A percentile compares a stretch with the other conserved stretches of the same genome.
Evolutionary conservation across 2,329 filamentous ascomycete genomes (phyloP).

Genomic region (Chalara sp.): DNA sequence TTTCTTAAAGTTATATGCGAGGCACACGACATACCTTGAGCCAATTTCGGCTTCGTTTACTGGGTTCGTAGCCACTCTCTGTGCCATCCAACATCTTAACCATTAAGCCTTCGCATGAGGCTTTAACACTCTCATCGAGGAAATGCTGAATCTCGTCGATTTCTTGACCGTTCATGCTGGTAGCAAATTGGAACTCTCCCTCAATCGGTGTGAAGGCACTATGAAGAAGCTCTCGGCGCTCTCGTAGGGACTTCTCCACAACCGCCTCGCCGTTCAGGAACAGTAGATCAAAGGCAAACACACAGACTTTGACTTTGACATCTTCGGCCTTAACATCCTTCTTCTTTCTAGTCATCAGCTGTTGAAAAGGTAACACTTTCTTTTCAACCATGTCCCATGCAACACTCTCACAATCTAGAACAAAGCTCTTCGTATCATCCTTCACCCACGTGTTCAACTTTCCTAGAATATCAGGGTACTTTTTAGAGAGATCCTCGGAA

Average conservation of each 20-base stretch:
- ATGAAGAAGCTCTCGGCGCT: conserved; percentile 71
- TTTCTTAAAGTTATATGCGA: too few relatives aligned
- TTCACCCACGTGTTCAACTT: conserved; percentile 90
- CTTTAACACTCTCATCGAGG: conserved; percentile 90
- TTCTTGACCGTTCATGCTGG: conserved; percentile 78
- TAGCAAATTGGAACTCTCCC: conserved; percentile 88
- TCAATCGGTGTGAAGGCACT: conserved; percentile 70
- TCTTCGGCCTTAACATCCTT: conserved; percentile 96
- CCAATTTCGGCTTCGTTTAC: conserved; percentile 95
- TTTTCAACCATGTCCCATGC: conserved; percentile 94
- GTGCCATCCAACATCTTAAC: conserved; percentile 97
- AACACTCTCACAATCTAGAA: conserved; percentile 97
- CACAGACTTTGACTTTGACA: conserved; percentile 92
- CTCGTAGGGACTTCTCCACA: conserved; percentile 79
- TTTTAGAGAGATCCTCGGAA: conserved; percentile 93
- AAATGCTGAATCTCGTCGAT: conserved; percentile 90
- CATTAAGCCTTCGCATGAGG: conserved; percentile 96
- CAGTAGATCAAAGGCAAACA: conserved; percentile 92
- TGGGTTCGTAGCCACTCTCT: conserved; percentile 93
- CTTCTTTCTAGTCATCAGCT: conserved; percentile 94
- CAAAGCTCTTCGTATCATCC: conserved; percentile 83
- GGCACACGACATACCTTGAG: conserved; percentile 60
- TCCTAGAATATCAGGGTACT: conserved; percentile 90
- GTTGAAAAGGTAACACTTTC: conserved; percentile 94
- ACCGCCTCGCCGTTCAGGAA: conserved; percentile 89